Evolutionary conservation across 176 grass and related monocot genomes (phyloP), one percentile per base, ranked within the genome.

Genomic region (Eremochloa ophiuroides): DNA sequence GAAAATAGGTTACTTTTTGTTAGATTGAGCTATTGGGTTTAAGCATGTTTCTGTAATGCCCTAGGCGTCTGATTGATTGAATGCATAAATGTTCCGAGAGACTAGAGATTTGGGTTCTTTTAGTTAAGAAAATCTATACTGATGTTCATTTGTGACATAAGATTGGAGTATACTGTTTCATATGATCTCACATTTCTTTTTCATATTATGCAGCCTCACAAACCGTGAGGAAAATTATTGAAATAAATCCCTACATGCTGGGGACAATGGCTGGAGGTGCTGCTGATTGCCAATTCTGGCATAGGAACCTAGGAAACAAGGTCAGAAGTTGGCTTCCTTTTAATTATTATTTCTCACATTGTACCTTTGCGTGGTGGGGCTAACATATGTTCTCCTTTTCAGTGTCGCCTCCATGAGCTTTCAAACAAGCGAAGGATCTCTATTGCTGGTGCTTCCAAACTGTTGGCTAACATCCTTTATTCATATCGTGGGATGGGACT

Each of bases 241-340:
- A 99, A 87, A 99, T 99, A 47, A 95, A 99, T 71, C 96, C 90
- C 7, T 95, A 98, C 88, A 98, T 98, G 96, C 82, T 98, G 41
- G 96, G 96, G 81, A 99, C 93, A 4, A 95, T 99, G 91, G 96
- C 96, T 67, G 91, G 93, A 72, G 96, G 96, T 23, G 96, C 93
- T 63, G 93, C 96, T 63, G 96, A 95, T 89, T 99, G 96, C 68
- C 96, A 99, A 28, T 99, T 99, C 62, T 99, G 96, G 96, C 96
- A 99, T 40, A 88, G 96, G 28, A 95, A 91, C 84, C 80, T 99
- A 29, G 96, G 96, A 8, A 89, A 88, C 44, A 99, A 99, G 96
- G 96, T 95, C 64, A 78, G 41, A 81, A 74, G 48, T 43, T 6
- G 1, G 20, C 39, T 70, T 50, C 7, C 2, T 82, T 58, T 29